A percentile compares a stretch with the other conserved stretches of the same genome.
Evolutionary conservation across 1,284 basidiomycete genomes (phyloP).

Genomic region (Cutaneotrichosporon spelunceum): DNA sequence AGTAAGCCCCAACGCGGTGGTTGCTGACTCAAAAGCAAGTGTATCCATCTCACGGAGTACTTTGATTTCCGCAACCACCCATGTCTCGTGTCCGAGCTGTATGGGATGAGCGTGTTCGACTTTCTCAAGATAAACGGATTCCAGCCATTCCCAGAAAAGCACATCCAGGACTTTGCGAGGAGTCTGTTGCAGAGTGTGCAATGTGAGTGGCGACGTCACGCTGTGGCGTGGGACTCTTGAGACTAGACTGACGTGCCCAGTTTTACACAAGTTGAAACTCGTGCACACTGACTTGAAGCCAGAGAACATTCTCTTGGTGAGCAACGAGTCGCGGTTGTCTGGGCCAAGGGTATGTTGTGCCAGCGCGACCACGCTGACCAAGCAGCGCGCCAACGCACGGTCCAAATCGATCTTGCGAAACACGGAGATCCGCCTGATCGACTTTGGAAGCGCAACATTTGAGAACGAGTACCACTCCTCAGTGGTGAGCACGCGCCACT

Average conservation of each 20-base stretch:
- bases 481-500: conserved; percentile 96
- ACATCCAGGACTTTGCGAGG: conserved; percentile 93
- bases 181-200: conserved; percentile 91
- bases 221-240: not conserved
- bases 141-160: conserved; percentile 88
- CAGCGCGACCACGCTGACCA: not conserved
- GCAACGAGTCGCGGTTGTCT: conserved; percentile 62
- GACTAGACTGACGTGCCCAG: conserved; percentile 53
- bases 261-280: conserved; percentile 84
- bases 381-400: conserved; percentile 27
- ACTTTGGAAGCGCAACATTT: conserved; percentile 96
- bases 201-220: conserved; percentile 59
- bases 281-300: conserved; percentile 99
- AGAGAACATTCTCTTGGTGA: conserved; percentile 93
- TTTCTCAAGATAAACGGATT: conserved; percentile 98
- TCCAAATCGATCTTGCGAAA: conserved; percentile 62
- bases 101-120: conserved; percentile 98
- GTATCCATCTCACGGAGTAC: conserved; percentile 90
- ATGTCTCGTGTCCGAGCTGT: conserved; percentile 92
- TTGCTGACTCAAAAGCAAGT: conserved; percentile 67
- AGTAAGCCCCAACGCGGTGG: conserved; percentile 60
- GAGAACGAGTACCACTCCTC: conserved; percentile 97
- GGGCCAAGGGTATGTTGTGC: conserved; percentile 35
- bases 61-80: conserved; percentile 98
- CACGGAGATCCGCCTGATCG: conserved; percentile 93